phyloP scores from a whole-genome alignment of 2,329 filamentous ascomycete genomes.

The Talaromyces sp. region DNA sequence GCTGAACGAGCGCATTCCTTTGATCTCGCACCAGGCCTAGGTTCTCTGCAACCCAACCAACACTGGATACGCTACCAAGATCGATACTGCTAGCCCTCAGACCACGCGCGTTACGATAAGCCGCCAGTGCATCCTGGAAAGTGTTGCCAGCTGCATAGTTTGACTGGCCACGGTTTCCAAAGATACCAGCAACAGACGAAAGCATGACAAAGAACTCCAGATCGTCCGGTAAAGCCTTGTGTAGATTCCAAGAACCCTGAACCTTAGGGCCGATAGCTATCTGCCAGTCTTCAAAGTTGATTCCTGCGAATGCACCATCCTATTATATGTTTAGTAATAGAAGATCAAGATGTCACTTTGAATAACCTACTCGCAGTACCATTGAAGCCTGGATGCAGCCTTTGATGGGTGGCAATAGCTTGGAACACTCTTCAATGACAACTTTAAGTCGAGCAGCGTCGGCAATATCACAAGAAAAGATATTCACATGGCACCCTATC shows the following conservation, averaged over 20 bases:
- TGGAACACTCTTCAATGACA: constrained; percentile 4
- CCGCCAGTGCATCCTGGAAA: constrained; percentile 43
- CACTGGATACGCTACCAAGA: constrained; percentile 36
- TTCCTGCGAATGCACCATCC: constrained; percentile 25
- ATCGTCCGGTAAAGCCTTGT: constrained; percentile 28
- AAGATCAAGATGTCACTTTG: neutral
- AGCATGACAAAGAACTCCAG: constrained; percentile 50
- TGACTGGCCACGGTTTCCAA: constrained; percentile 51
- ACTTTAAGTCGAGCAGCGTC: constrained; percentile 9
- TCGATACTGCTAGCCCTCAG: constrained; percentile 25
- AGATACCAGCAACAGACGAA: constrained; percentile 46
- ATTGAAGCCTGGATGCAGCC: constrained; percentile 30
- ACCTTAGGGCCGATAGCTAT: constrained; percentile 45
- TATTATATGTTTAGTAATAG: neutral
- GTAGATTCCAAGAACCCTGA: constrained; percentile 41
- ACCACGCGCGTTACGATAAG: constrained; percentile 25
- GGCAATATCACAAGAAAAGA: constrained; percentile 21
- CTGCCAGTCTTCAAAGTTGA: constrained; percentile 44
- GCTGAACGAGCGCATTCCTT: constrained; percentile 20
- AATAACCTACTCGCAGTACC: constrained; percentile 21
- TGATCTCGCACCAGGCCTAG: constrained; percentile 12
- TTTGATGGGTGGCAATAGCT: constrained; percentile 22
- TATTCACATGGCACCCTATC: constrained; percentile 16
- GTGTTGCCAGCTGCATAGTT: constrained; percentile 48
- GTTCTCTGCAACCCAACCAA: constrained; percentile 39